Evolutionary conservation across 164 flowering plant genomes (phyloP), one percentile per base, ranked within the genome.

Genomic region (Sedum album): DNA sequence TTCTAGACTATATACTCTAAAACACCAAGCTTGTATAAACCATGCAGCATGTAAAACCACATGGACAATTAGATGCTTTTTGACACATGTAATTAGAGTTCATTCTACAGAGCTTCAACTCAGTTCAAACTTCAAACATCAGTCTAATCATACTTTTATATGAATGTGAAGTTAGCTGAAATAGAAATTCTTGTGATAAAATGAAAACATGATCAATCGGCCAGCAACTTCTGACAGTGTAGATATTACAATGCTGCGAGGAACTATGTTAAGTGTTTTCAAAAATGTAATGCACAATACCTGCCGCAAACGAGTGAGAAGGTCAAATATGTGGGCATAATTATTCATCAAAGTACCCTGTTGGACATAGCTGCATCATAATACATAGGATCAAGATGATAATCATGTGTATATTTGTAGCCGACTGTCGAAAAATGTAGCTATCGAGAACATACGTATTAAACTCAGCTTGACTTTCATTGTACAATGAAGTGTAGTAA

Each of bases 281-380:
- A 55, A 20, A 55, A 8, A 14, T 15, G 3, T 57, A 4, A 26
- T 23, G 26, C 33, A 26, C 33, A 65, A 1, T 36, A 91, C 97
- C 99, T 94, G 97, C 20, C 97, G 88, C 76, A 94, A 73, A 51
- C 96, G 89, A 7, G 95, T 91, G 35, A 91, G 92, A 49, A 91
- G 93, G 67, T 86, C 97, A 84, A 94, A 91, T 67, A 94, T 87
- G 75, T 91, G 93, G 51, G 96, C 96, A 79, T 91, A 94, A 72
- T 94, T 91, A 82, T 88, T 91, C 90, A 83, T 73, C 76, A 94
- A 64, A 21, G 88, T 91, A 51, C 93, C 93, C 26, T 79, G 80
- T 26, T 82, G 71, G 73, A 87, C 74, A 77, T 89, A 91, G 69
- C 99, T 91, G 93, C 77, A 53, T 21, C 10, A 7, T 35, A 21